phyloP scores from a whole-genome alignment of 768 basidiomycete species.

The Kwoniella dejecticola region DNA sequence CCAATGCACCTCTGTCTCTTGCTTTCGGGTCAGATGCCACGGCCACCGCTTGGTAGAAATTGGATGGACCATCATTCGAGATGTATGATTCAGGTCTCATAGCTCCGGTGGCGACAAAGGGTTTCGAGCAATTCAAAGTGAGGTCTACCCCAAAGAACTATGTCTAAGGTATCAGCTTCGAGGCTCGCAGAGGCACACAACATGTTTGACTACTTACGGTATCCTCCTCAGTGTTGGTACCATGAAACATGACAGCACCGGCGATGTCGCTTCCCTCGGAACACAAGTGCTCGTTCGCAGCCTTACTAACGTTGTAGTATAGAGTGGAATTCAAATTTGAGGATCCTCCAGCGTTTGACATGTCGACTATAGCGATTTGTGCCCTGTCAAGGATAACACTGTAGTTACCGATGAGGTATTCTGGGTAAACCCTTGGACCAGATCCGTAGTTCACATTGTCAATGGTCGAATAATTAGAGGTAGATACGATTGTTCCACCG shows the following conservation, averaged over 20 bases:
- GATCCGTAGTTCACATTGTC: constrained; percentile 29
- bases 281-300: constrained; percentile 44
- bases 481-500: constrained; percentile 24
- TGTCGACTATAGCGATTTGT: constrained; percentile 23
- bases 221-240: constrained; percentile 52
- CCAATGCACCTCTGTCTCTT: constrained; percentile 42
- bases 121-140: constrained; percentile 48
- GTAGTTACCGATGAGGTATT: constrained; percentile 13
- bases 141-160: constrained; percentile 40
- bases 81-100: constrained; percentile 54
- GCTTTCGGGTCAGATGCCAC: constrained; percentile 35
- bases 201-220: constrained; percentile 37
- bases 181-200: no score
- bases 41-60: constrained; percentile 48
- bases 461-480: constrained; percentile 13
- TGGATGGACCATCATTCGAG: constrained; percentile 46
- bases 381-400: constrained; percentile 19
- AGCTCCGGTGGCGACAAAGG: constrained; percentile 52
- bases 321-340: constrained; percentile 21
- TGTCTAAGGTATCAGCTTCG: no score
- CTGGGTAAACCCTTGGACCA: constrained; percentile 1
- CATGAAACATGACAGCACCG: constrained; percentile 41
- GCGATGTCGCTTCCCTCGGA: constrained; percentile 35
- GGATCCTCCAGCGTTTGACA: constrained; percentile 10
- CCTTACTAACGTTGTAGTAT: constrained; percentile 25